Conservation (phyloP, 768 basidiomycete genomes). For the Phanerochaete sordida region DNA sequence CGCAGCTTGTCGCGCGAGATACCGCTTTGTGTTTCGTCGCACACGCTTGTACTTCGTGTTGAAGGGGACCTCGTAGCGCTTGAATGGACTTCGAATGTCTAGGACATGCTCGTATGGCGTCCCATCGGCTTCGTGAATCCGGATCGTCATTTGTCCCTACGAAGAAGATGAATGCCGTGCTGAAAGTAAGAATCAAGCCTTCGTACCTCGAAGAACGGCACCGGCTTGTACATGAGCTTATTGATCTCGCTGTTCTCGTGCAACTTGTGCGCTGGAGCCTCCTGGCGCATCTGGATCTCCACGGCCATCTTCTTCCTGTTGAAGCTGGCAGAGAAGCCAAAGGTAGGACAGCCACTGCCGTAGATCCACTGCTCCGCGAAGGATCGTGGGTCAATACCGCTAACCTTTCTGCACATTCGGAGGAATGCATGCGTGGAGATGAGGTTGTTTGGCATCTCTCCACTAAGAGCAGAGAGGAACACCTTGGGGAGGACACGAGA, state of each 20-base stretch:
- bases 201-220: slow-evolving; percentile 81
- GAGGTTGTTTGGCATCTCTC: slow-evolving; percentile 81
- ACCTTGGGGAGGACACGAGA: slow-evolving; percentile 94
- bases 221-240: slow-evolving; percentile 70
- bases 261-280: slow-evolving; percentile 67
- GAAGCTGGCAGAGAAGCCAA: slow-evolving; percentile 87
- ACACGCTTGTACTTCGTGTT: slow-evolving; percentile 98
- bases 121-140: slow-evolving; percentile 98
- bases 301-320: slow-evolving; percentile 98
- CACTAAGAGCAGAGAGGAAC: slow-evolving; percentile 90
- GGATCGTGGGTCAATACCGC: slow-evolving; percentile 81
- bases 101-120: slow-evolving; percentile 98
- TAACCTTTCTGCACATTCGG: slow-evolving; percentile 88
- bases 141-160: slow-evolving; percentile 96
- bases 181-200: slow-evolving; percentile 13
- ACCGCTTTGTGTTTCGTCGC: slow-evolving; percentile 94
- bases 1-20: slow-evolving; percentile 87
- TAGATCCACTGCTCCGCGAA: slow-evolving; percentile 99
- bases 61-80: slow-evolving; percentile 97
- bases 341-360: slow-evolving; percentile 92
- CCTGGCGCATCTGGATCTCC: slow-evolving; percentile 92
- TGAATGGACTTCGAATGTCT: slow-evolving; percentile 82
- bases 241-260: slow-evolving; percentile 68
- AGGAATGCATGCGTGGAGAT: slow-evolving; percentile 90
- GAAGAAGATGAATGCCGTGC: background rate